Evolutionary conservation across 1,284 basidiomycete genomes (phyloP).

Genomic region (Cutaneotrichosporon sp.): DNA sequence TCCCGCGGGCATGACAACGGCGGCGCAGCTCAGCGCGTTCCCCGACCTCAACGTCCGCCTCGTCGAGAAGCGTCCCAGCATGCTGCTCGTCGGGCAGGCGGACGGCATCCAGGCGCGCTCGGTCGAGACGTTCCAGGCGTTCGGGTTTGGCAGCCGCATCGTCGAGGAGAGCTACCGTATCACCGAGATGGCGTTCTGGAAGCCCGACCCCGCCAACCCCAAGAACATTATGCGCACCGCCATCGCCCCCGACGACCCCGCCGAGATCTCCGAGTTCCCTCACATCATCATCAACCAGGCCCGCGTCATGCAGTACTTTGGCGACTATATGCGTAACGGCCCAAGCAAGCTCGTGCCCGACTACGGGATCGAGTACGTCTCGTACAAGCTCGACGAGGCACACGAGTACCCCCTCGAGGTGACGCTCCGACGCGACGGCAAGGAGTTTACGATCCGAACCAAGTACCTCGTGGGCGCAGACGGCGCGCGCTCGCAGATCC

Average conservation of each 20-base stretch:
- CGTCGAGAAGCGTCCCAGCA: conserved; percentile 12
- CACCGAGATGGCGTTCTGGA: conserved; percentile 18
- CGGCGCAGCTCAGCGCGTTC: conserved; percentile 12
- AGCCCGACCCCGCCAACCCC: conserved; percentile 12
- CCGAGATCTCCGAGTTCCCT: conserved; percentile 12
- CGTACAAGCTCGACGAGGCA: conserved; percentile 22
- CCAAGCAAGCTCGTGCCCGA: conserved; percentile 12
- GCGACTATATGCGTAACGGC: conserved; percentile 13
- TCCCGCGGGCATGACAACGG: conserved; percentile 13
- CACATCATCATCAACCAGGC: conserved; percentile 18
- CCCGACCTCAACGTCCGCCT: conserved; percentile 15
- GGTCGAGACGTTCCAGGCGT: conserved; percentile 18
- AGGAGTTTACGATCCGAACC: conserved; percentile 16
- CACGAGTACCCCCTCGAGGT: conserved; percentile 33
- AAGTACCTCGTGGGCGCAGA: conserved; percentile 36
- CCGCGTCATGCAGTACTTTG: conserved; percentile 19
- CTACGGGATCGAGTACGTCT: conserved; percentile 17
- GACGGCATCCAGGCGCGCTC: conserved; percentile 18
- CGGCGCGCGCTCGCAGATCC: conserved; percentile 28
- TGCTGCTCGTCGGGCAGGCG: conserved; percentile 15
- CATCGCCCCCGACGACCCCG: conserved; percentile 11
- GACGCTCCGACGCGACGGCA: conserved; percentile 23
- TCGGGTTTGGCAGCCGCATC: conserved; percentile 14
- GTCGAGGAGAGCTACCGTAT: conserved; percentile 13
- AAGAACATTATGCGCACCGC: conserved; percentile 12